These are phyloP conservation scores for Wickerhamomyces canadensis DNA, from an alignment of 805 yeast species.

Conservation along the genomic window DNA sequence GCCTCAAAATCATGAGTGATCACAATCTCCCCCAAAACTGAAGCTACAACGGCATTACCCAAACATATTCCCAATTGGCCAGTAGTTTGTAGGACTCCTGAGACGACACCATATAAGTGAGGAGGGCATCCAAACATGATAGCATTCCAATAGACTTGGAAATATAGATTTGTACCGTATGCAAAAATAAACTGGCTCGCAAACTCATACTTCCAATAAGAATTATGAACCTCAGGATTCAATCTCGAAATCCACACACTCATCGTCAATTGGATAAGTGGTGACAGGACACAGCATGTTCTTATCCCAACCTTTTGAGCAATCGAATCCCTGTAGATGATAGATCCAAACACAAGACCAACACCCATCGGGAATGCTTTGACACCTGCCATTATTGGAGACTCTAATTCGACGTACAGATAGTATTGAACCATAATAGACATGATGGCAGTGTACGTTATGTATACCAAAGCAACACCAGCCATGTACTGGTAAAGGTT, in stretches of 20 bases:
- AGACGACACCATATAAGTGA: constrained; percentile 35
- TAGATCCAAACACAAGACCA: constrained; percentile 12
- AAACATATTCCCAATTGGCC: constrained; percentile 30
- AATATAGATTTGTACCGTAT: constrained; percentile 26
- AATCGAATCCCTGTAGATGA: not conserved
- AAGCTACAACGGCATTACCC: constrained; percentile 24
- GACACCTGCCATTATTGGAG: not conserved
- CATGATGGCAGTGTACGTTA: constrained; percentile 15
- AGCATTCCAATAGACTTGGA: constrained; percentile 29
- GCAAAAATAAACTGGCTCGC: constrained; percentile 23
- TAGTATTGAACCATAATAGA: constrained; percentile 23
- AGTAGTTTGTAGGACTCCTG: constrained; percentile 31
- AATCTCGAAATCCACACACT: constrained; percentile 22
- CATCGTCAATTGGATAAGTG: constrained; percentile 13
- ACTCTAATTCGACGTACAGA: constrained; percentile 5
- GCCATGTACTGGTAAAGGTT: constrained; percentile 20
- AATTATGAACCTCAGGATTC: constrained; percentile 9
- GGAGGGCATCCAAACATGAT: constrained; percentile 29
- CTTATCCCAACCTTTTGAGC: constrained; percentile 2
- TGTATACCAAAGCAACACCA: constrained; percentile 13
- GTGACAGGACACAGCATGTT: constrained; percentile 11
- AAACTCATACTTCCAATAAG: constrained; percentile 28
- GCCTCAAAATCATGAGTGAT: not conserved
- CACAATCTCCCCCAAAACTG: constrained; percentile 23
- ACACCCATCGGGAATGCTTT: not conserved